Evolutionary conservation across 2,329 filamentous ascomycete species (phyloP).

Genomic region (Tolypocladium sp.): DNA sequence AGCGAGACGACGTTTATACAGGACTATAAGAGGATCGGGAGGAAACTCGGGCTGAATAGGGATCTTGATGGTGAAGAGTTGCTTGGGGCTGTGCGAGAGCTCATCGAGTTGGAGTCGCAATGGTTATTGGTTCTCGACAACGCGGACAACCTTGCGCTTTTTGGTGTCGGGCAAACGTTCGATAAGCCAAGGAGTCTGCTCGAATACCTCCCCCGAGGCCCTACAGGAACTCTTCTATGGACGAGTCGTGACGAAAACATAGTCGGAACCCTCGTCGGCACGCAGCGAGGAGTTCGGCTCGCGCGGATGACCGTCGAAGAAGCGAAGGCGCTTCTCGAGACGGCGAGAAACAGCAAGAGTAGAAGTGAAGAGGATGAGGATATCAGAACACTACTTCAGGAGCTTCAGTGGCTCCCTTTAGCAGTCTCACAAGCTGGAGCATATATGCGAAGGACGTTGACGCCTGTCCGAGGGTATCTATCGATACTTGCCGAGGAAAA

Average conservation of each 20-base stretch:
- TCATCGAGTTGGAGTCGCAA: constrained; percentile 7
- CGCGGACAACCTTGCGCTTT: constrained; percentile 10
- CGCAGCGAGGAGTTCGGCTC: not conserved
- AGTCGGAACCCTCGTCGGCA: not conserved
- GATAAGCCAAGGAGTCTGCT: too few relatives aligned
- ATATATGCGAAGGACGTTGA: not conserved
- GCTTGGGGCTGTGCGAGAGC: constrained; percentile 5
- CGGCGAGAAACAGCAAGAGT: too few relatives aligned
- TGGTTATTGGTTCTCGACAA: constrained; percentile 26
- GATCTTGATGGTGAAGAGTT: constrained; percentile 12
- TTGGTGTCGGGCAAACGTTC: not conserved
- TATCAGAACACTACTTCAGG: not conserved
- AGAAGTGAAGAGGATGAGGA: too few relatives aligned
- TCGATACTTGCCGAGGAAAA: not conserved
- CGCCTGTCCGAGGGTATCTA: not conserved
- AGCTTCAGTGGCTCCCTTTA: not conserved
- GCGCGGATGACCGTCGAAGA: not conserved
- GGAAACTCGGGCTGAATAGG: constrained; percentile 10
- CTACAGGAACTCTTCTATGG: not conserved
- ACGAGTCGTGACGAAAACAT: not conserved
- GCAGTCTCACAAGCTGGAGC: not conserved
- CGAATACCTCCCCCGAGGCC: not conserved
- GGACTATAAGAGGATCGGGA: constrained; percentile 20
- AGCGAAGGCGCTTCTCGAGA: not conserved
- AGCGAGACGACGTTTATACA: constrained; percentile 18